Conservation (phyloP, 805 yeast genomes). For the Sugiyamaella boreocaroliniensis region DNA sequence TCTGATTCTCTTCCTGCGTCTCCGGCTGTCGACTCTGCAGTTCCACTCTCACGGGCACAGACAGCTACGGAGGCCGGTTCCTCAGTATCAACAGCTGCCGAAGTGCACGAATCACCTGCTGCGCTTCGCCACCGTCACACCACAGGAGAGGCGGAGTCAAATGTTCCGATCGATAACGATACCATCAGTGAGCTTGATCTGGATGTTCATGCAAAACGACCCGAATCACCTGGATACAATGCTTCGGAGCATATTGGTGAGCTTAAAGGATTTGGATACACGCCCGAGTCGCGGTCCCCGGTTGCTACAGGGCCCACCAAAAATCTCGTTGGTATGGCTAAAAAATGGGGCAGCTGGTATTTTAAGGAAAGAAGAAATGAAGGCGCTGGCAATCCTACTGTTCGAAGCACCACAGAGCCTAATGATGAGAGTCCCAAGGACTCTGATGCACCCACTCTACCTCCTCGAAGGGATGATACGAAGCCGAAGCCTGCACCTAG, state of each 20-base stretch:
- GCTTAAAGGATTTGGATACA: slow-evolving; percentile 12
- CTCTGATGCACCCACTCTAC: background rate
- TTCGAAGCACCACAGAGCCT: background rate
- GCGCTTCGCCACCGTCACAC: slow-evolving; percentile 6
- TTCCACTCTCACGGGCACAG: background rate
- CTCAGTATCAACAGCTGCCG: slow-evolving; percentile 9
- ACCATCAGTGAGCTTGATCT: slow-evolving; percentile 1
- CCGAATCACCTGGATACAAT: background rate
- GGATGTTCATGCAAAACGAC: background rate
- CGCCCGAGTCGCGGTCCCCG: slow-evolving; percentile 2
- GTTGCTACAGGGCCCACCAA: slow-evolving; percentile 1
- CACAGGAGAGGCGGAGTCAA: background rate
- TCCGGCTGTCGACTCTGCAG: background rate
- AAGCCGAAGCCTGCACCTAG: slow-evolving; percentile 20
- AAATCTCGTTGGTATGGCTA: slow-evolving; percentile 19
- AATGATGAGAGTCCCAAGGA: background rate
- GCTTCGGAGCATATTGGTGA: slow-evolving; percentile 19
- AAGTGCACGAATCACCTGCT: slow-evolving; percentile 5
- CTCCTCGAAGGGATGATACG: background rate
- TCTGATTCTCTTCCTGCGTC: background rate
- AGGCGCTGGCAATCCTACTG: slow-evolving; percentile 3
- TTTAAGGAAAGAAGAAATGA: slow-evolving; percentile 14
- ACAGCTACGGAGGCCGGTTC: background rate
- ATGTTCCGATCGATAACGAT: background rate
- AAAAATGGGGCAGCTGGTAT: slow-evolving; percentile 26